Base-by-base conservation (phyloP, 2,329 filamentous ascomycete species). In the Gyromitra esculenta region DNA sequence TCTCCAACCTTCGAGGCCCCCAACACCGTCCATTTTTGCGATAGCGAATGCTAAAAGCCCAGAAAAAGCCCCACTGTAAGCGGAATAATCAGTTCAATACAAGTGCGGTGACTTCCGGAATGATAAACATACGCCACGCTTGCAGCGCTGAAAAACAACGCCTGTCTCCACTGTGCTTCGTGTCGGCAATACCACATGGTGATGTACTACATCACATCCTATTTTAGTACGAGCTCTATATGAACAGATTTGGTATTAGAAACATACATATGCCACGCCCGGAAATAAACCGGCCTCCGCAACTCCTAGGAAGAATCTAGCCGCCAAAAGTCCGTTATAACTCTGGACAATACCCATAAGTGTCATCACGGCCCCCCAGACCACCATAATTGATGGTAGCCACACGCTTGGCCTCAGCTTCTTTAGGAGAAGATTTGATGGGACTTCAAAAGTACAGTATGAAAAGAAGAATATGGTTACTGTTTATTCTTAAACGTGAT, bases 21-120 rank as follows among this genome's bases (percentile, higher is more conserved):
- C 83, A 0, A 84, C 81, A 1, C 86, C 86, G 45, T 85, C 82
- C 76, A 88, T 84, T 11, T 84, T 81, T 11, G 83, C 81, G 68
- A 88, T 87, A 1, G 82, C 85, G 62, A 85, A 87, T 1, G 87
- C 86, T 0, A 88, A 82, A 0, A 88, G 82, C 0, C 86, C 85
- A 0, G 84, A 85, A 77, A 87, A 86, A 3, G 85, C 85, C 4
- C 85, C 85, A 0, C 50, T 68, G 5, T 80, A 81, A 1, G 93
- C 86, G 1, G 92, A 86, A 2, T 91, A 91, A 81, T 91, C 91
- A 78, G 93, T 93, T 0, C 90, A 93, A 0, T 92, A 43, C 0
- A 25, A 21, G 9, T 13, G 13, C 48, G 8, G 13, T 48, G 31
- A 18, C 25, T 15, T n/a, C 37, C 18, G n/a, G 21, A 13, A 59